Conservation (phyloP, 495 filamentous ascomycete genomes). For the Trichoderma reesei region DNA sequence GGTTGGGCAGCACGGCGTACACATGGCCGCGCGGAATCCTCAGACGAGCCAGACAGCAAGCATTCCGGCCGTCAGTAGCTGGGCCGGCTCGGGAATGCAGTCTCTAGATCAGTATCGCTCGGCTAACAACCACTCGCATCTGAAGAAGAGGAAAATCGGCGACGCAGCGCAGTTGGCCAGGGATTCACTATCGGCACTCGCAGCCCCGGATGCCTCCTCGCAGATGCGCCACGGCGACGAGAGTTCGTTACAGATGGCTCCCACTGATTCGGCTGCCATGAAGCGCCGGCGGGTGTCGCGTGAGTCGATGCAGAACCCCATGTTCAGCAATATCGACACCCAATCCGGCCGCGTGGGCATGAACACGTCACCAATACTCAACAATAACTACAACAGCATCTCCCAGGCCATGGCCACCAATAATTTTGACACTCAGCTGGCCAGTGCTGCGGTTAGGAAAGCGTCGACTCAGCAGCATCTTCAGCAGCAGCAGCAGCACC, state of each 20-base stretch:
- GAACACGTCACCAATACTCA: neutral
- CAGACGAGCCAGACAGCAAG: neutral
- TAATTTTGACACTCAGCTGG: neutral
- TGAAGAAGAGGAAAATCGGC: neutral
- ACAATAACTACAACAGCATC: constrained; percentile 2
- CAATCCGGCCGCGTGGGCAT: neutral
- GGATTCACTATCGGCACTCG: neutral
- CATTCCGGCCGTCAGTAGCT: neutral
- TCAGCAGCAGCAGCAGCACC: constrained; percentile 10
- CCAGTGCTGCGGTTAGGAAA: neutral
- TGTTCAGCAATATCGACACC: neutral
- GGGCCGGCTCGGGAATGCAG: neutral
- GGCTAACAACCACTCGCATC: neutral
- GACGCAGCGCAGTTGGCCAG: neutral
- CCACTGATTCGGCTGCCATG: neutral
- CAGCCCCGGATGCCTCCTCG: neutral
- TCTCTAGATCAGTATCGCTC: neutral
- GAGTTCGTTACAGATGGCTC: neutral
- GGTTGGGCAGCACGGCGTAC: neutral
- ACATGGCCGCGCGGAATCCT: neutral
- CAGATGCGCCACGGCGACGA: neutral
- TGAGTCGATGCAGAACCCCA: neutral
- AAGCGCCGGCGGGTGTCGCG: neutral
- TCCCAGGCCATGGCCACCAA: neutral
- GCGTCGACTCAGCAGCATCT: constrained; percentile 20